A percentile compares a stretch with the other conserved stretches of the same genome.
phyloP scores from a whole-genome alignment of 257 asterid genomes.

The Nicotiana sylvestris region DNA sequence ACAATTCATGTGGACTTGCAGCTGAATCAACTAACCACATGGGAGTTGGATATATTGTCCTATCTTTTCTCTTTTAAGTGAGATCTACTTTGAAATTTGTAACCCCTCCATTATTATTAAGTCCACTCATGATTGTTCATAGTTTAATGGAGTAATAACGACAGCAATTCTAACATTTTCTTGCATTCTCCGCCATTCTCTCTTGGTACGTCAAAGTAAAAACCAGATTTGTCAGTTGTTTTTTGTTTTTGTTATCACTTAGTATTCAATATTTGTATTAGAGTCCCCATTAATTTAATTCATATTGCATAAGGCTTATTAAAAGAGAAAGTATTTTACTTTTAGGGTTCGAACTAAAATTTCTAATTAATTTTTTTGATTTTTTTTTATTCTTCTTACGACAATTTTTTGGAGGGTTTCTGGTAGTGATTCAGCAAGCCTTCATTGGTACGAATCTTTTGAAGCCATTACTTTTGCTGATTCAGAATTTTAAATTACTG shows the following conservation, averaged over 20 bases:
- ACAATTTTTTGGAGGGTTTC: too few species aligned
- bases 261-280: too few species aligned
- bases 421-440: neutral
- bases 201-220: neutral
- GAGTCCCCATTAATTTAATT: too few species aligned
- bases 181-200: neutral
- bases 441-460: neutral
- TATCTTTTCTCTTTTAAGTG: slow-evolving; percentile 5
- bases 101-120: neutral
- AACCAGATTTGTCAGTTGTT: neutral
- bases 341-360: too few species aligned
- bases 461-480: neutral
- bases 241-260: too few species aligned
- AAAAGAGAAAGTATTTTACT: too few species aligned
- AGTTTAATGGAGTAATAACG: neutral
- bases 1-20: neutral
- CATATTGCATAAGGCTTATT: too few species aligned
- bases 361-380: too few species aligned
- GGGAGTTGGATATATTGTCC: slow-evolving; percentile 20
- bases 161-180: neutral
- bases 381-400: too few species aligned
- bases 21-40: slow-evolving; percentile 25
- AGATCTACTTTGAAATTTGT: slow-evolving; percentile 35
- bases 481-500: too few species aligned
- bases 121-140: neutral